Evolutionary conservation across 78 protist species (phyloP), one percentile per base, ranked within the genome.

Genomic region (Bigelowiella natans): DNA sequence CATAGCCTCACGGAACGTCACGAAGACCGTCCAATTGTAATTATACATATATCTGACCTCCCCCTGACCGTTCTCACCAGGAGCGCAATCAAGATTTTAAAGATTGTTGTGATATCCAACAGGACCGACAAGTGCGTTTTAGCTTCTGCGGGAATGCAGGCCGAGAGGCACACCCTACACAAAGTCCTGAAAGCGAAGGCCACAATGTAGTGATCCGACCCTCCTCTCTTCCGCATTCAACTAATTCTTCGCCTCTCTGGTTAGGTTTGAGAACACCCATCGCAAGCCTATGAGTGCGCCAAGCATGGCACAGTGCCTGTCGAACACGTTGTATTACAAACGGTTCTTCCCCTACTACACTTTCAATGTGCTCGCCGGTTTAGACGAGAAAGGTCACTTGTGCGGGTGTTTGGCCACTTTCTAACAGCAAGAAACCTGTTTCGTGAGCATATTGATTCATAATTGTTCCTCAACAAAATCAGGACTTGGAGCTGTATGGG

Each of bases 261-360:
- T n/a, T 18, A 51, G 73, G 73, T 51, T 51, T 51, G 73, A 51
- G 73, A 51, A 51, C 73, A 51, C 73, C 18, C 73, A 51, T 51
- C 73, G 73, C 51, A 90, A 92, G 88, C 91, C 88, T 39, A 51
- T 51, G 73, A 91, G 93, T 40, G 88, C 95, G 29, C 88, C 91
- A 34, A 97, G 97, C 63, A 30, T 95, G 3, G 95, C 98, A 0
- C 98, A 97, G 91, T 39, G 95, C 85, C 86, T 98, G 31, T 89
- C 96, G 38, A 95, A 92, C 87, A 96, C 95, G 30, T 94, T 98
- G 30, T 98, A 98, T 91, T 38, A 88, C 38, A 89, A 92, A 40
- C 91, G 99, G 28, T 97, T 97, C 93, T 97, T 98, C 96, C 99
- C 99, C 38, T 96, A 91, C 83, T 98, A 98, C 94, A 92, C 98